Conservation (phyloP, 1,284 basidiomycete species). For the Athelia psychrophila region DNA sequence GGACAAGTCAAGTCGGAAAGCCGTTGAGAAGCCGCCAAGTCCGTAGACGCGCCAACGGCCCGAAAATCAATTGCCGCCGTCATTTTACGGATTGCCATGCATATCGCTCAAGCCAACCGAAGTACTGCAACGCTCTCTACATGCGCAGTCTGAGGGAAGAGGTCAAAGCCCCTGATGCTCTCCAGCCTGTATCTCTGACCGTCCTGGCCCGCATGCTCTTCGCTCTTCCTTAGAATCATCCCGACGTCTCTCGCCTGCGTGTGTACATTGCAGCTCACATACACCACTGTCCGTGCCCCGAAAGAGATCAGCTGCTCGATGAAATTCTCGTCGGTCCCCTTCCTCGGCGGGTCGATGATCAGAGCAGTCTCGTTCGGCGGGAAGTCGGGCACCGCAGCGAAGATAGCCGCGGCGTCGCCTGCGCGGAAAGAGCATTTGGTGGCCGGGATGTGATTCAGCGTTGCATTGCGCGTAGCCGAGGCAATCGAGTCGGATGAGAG, state of each 20-base stretch:
- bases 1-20: too few relatives aligned
- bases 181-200: conserved; percentile 66
- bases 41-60: too few relatives aligned
- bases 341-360: conserved; percentile 86
- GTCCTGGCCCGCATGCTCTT: conserved; percentile 31
- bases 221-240: conserved; percentile 54
- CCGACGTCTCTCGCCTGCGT: conserved; percentile 85
- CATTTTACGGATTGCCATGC: too few relatives aligned
- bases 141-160: conserved; percentile 94
- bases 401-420: conserved; percentile 73
- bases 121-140: conserved; percentile 81
- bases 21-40: too few relatives aligned
- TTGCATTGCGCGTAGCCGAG: conserved; percentile 79
- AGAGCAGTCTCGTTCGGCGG: conserved; percentile 69
- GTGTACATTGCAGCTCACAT: conserved; percentile 94
- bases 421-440: conserved; percentile 56
- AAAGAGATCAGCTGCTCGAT: conserved; percentile 78
- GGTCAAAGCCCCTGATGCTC: conserved; percentile 83
- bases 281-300: conserved; percentile 71
- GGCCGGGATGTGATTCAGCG: conserved; percentile 62
- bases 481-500: conserved; percentile 76
- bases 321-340: conserved; percentile 86
- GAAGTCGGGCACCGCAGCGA: conserved; percentile 63
- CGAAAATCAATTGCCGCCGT: too few relatives aligned
- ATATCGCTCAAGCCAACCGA: background rate